phyloP scores from a whole-genome alignment of 768 basidiomycete species.

The Pleurotus pulmonarius region DNA sequence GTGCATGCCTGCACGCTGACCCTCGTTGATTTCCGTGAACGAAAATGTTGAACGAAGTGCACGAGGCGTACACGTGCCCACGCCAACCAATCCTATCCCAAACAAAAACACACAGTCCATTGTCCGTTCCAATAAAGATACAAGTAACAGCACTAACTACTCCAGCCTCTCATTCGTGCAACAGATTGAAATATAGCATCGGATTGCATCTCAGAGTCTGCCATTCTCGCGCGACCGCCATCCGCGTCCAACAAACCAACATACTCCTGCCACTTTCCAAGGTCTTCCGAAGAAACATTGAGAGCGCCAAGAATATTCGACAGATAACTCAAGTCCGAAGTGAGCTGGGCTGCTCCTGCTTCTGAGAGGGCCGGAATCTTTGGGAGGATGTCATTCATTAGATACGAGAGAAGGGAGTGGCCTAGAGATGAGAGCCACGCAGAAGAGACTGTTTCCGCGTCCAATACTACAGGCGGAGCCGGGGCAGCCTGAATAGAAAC shows the following conservation, averaged over 20 bases:
- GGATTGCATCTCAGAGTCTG: constrained; percentile 17
- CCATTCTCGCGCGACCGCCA: constrained; percentile 26
- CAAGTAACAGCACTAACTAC: not conserved
- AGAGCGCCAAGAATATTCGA: constrained; percentile 87
- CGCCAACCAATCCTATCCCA: too few species aligned
- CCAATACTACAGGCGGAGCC: constrained; percentile 33
- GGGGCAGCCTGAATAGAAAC: not conserved
- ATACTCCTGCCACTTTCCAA: constrained; percentile 77
- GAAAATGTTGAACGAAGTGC: too few species aligned
- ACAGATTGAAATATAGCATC: constrained; percentile 33
- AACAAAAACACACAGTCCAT: not conserved
- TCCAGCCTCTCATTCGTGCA: constrained; percentile 35
- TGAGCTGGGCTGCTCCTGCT: constrained; percentile 78
- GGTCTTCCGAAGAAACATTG: constrained; percentile 79
- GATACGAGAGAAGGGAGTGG: constrained; percentile 68
- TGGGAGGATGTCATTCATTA: constrained; percentile 71
- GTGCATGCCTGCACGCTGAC: constrained; percentile 3
- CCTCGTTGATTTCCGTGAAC: not conserved
- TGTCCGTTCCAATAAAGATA: not conserved
- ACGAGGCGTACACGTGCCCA: too few species aligned
- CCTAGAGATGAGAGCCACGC: constrained; percentile 94
- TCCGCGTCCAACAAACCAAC: constrained; percentile 59
- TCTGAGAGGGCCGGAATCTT: constrained; percentile 57
- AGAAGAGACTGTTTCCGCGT: constrained; percentile 79
- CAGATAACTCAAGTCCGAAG: constrained; percentile 85